These are phyloP conservation scores for Xylariaceae sp. DNA, from an alignment of 2,329 filamentous ascomycete species.

Conservation along the genomic window DNA sequence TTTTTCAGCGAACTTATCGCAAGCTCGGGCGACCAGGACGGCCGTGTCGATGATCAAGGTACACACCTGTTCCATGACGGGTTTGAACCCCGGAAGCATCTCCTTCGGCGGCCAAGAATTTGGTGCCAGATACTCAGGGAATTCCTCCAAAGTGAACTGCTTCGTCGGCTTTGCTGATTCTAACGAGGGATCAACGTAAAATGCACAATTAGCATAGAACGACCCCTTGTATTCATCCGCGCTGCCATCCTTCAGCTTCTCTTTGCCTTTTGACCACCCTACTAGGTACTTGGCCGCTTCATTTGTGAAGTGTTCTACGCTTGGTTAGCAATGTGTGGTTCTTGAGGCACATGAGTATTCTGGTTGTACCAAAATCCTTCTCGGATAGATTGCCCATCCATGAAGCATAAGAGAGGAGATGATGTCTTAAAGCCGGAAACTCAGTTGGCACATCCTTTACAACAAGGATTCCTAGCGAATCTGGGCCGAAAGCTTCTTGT, in stretches of 20 bases:
- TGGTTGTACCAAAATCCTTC: constrained; percentile 68
- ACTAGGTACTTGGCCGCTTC: constrained; percentile 68
- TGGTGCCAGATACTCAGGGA: constrained; percentile 87
- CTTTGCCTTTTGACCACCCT: constrained; percentile 83
- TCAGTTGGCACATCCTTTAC: constrained; percentile 81
- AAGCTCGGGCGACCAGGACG: constrained; percentile 86
- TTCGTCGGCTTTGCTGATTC: constrained; percentile 67
- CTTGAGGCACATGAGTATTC: not conserved
- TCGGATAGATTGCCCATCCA: constrained; percentile 83
- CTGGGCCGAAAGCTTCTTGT: constrained; percentile 84
- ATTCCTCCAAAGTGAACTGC: constrained; percentile 65
- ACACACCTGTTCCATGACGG: constrained; percentile 77
- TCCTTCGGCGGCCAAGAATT: constrained; percentile 84
- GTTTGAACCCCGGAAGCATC: constrained; percentile 76
- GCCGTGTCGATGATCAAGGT: constrained; percentile 87
- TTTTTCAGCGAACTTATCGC: constrained; percentile 81
- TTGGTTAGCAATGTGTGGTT: constrained; percentile 7
- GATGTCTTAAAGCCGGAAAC: constrained; percentile 74
- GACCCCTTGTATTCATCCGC: constrained; percentile 83
- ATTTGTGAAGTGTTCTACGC: constrained; percentile 61
- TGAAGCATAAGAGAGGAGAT: constrained; percentile 83
- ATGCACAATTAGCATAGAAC: constrained; percentile 84
- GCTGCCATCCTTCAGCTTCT: constrained; percentile 78
- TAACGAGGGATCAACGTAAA: constrained; percentile 70
- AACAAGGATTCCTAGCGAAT: constrained; percentile 90